Percentiles rank a stretch among this genome's conserved stretches.
Evolutionary conservation across 2,329 filamentous ascomycete species (phyloP).

Genomic region (Arthrinium puccinioides): DNA sequence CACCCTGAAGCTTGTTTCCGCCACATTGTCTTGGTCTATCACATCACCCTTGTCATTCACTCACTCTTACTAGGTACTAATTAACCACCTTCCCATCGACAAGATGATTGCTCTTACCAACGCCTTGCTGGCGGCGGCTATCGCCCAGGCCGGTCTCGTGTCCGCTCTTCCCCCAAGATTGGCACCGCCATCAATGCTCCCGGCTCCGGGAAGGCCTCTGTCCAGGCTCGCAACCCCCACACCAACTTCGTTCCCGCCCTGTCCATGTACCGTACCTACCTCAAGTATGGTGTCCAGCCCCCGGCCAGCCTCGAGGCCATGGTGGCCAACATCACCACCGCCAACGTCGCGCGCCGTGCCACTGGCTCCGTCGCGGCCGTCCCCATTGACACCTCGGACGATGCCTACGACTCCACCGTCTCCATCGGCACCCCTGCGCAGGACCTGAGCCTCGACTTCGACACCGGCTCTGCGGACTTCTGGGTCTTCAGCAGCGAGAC

Average conservation of each 20-base stretch:
- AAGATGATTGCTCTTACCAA: slow-evolving; percentile 9
- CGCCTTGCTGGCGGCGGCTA: slow-evolving; percentile 8
- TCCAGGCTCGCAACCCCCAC: slow-evolving; percentile 11
- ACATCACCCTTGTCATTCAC: not conserved
- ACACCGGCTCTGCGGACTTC: slow-evolving; percentile 26
- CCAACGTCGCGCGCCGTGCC: slow-evolving; percentile 1
- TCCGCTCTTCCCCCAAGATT: slow-evolving; percentile 7
- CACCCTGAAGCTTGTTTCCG: slow-evolving; percentile 1
- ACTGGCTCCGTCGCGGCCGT: slow-evolving; percentile 17
- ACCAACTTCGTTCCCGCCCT: slow-evolving; percentile 9
- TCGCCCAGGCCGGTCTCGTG: slow-evolving; percentile 9
- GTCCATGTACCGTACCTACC: slow-evolving; percentile 10
- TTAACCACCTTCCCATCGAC: not conserved
- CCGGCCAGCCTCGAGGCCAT: slow-evolving; percentile 7
- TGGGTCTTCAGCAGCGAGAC: slow-evolving; percentile 25
- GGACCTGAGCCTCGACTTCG: slow-evolving; percentile 25
- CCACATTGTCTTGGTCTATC: slow-evolving; percentile 1
- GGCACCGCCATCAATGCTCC: slow-evolving; percentile 4
- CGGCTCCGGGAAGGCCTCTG: slow-evolving; percentile 6
- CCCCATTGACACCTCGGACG: slow-evolving; percentile 19
- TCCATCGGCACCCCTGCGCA: slow-evolving; percentile 24
- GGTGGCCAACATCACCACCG: slow-evolving; percentile 9
- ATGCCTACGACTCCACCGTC: slow-evolving; percentile 23
- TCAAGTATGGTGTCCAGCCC: slow-evolving; percentile 9
- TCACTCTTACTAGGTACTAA: not conserved